Evolutionary conservation across 257 asterid genomes (phyloP).

Genomic region (Solanum piurae): DNA sequence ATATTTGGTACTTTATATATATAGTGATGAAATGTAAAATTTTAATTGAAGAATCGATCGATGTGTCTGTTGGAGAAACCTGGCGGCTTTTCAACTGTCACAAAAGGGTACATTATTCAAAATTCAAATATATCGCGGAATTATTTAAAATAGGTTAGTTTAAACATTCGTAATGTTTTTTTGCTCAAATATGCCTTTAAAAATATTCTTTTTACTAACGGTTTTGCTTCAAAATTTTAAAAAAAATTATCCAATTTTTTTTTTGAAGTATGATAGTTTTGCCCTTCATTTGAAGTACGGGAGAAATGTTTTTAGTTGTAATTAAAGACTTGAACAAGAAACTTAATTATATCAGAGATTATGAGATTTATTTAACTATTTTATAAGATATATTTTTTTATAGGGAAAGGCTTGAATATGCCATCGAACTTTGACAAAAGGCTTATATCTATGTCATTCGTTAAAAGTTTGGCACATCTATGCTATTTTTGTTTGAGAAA

Average conservation of each 20-base stretch:
- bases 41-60: not conserved
- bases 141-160: not conserved
- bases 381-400: no score
- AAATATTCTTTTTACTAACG: not conserved
- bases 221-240: not conserved
- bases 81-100: not conserved
- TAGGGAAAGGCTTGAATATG: not conserved
- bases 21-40: not conserved
- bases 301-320: not conserved
- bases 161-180: not conserved
- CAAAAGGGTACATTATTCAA: not conserved
- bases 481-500: no score
- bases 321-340: not conserved
- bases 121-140: not conserved
- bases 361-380: not conserved
- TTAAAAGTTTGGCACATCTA: no score
- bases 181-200: not conserved
- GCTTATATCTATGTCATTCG: no score
- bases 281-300: not conserved
- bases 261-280: no score
- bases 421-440: accelerated
- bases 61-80: not conserved
- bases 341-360: not conserved
- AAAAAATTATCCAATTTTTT: no score
- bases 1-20: not conserved